phyloP scores from a whole-genome alignment of 2,329 filamentous ascomycete genomes.

The Myriangium duriaei region DNA sequence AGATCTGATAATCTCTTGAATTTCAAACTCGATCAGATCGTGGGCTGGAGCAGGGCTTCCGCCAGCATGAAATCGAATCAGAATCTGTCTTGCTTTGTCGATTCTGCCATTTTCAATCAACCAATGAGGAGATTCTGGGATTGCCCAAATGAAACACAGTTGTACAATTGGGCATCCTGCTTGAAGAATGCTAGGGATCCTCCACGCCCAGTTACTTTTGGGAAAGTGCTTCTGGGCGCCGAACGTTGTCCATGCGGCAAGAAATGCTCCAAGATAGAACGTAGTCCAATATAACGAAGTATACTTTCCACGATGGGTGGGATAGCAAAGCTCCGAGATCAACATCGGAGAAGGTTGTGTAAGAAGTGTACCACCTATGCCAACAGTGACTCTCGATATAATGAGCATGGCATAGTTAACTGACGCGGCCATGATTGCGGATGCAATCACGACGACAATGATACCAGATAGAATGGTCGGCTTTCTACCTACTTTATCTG shows the following conservation, averaged over 20 bases:
- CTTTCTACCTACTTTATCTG: conserved; percentile 3
- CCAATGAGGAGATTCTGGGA: conserved; percentile 57
- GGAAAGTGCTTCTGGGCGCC: conserved; percentile 44
- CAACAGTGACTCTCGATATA: conserved; percentile 26
- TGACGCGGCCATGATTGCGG: conserved; percentile 10
- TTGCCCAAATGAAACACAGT: conserved; percentile 47
- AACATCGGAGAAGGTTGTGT: conserved; percentile 25
- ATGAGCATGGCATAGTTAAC: conserved; percentile 26
- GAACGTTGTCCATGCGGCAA: conserved; percentile 52
- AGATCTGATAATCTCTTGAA: conserved; percentile 52
- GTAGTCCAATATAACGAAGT: conserved; percentile 21
- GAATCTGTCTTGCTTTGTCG: conserved; percentile 47
- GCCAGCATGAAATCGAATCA: conserved; percentile 53
- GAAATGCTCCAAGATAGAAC: conserved; percentile 48
- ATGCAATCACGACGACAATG: background rate
- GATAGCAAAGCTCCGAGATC: conserved; percentile 35
- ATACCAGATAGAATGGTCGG: conserved; percentile 3
- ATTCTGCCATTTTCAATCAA: conserved; percentile 51
- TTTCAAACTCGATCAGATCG: conserved; percentile 56
- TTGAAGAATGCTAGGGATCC: conserved; percentile 38
- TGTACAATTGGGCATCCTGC: conserved; percentile 26
- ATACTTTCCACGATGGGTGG: conserved; percentile 25
- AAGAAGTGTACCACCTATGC: conserved; percentile 24
- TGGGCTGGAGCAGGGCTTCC: conserved; percentile 39
- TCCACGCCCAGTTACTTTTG: conserved; percentile 37